A percentile compares a stretch with the other conserved stretches of the same genome.
phyloP scores from a whole-genome alignment of 306 rosid genomes.

The Lablab purpureus region DNA sequence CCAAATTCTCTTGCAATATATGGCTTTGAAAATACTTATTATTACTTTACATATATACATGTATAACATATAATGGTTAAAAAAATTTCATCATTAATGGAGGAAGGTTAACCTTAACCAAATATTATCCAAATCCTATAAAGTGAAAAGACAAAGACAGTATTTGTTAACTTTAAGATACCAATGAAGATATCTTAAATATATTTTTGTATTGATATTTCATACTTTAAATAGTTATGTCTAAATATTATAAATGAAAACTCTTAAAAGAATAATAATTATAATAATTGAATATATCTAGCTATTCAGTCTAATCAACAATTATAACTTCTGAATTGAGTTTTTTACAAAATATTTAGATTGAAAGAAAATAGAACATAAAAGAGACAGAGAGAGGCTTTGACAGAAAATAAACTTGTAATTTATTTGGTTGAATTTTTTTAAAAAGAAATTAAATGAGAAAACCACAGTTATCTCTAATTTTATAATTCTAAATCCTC shows the following conservation, averaged over 20 bases:
- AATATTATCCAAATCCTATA: not conserved
- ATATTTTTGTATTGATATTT: not conserved
- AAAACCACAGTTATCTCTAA: not conserved
- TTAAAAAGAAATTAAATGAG: not conserved
- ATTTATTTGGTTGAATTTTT: not conserved
- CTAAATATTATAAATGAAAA: not conserved
- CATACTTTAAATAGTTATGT: not conserved
- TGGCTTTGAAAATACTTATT: too few species aligned
- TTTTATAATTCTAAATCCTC: not conserved
- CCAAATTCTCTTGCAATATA: too few species aligned
- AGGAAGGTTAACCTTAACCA: not conserved
- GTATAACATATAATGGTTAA: not conserved
- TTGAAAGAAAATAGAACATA: not conserved
- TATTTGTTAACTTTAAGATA: not conserved
- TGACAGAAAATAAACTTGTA: not conserved
- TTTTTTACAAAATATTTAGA: not conserved
- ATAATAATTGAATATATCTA: not conserved
- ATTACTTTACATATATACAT: not conserved
- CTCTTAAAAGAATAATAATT: not conserved
- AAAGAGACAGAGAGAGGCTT: not conserved
- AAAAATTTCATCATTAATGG: not conserved
- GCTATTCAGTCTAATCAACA: not conserved
- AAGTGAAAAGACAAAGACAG: not conserved
- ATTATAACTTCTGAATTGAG: not conserved
- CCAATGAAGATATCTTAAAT: not conserved